Base-by-base conservation (phyloP, 2,329 filamentous ascomycete species). In the Huntiella omanensis region DNA sequence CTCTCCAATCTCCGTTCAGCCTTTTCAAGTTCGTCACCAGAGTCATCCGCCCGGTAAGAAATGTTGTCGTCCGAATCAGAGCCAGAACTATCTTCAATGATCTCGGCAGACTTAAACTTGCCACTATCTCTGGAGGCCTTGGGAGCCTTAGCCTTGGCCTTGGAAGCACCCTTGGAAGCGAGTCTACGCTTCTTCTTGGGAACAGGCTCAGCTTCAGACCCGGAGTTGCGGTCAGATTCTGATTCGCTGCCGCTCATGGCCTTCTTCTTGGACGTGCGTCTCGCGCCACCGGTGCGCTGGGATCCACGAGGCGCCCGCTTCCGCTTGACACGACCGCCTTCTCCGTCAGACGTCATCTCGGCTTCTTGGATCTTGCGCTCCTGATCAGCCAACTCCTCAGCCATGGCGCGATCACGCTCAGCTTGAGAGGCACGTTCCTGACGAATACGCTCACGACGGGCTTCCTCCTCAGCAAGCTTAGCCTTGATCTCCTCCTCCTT, bases 81-180 rank as follows among this genome's bases (percentile, higher is more conserved):
- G 43, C 52, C 54, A 8, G 39, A 58, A 7, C 60, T 65, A 3
- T 68, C 69, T 10, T 72, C 73, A 22, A 94, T 77, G 51, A 86
- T 75, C 61, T 93, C 86, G 1, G 73, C 77, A 43, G 81, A 87
- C 70, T 94, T 94, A 69, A 75, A 93, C 62, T 93, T 92, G 59
- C 40, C 40, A 33, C 38, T 46, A 58, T 53, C 48, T 15, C 32
- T 41, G 15, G 38, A 33, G n/a, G 8, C 32, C 37, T 44, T 50
- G 43, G 46, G 17, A 22, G 56, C 55, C 46, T 62, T 61, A 50
- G 62, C 65, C 52, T 74, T 69, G 50, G 37, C 37, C n/a, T 38
- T 42, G 40, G 17, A 32, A 19, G 36, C 15, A 16, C n/a, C 36
- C 64, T 62, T 12, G 63, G 69, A 55, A 71, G 69, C 50, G 65